Conservation (phyloP, 2,329 filamentous ascomycete genomes). For the Aspergillus alliaceus region DNA sequence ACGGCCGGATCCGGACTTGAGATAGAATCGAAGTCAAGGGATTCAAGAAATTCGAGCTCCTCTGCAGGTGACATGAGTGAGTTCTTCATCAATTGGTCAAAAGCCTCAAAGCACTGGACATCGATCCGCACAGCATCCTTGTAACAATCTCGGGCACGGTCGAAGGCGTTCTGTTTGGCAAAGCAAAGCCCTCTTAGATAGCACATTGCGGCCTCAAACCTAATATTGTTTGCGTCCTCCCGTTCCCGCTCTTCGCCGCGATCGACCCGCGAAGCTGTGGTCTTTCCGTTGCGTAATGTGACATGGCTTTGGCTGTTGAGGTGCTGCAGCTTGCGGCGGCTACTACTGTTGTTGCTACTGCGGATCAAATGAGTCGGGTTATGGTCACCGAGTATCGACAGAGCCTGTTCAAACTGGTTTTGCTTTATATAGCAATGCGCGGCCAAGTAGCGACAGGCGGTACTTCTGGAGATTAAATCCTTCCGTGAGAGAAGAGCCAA, state of each 20-base stretch:
- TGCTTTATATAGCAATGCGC: slow-evolving; percentile 95
- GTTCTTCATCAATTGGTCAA: slow-evolving; percentile 97
- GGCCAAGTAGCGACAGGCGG: slow-evolving; percentile 87
- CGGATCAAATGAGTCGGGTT: slow-evolving; percentile 88
- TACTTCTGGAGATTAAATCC: slow-evolving; percentile 76
- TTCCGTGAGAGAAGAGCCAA: slow-evolving; percentile 81
- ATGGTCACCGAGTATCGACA: slow-evolving; percentile 82
- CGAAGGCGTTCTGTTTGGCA: slow-evolving; percentile 95
- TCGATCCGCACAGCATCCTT: slow-evolving; percentile 96
- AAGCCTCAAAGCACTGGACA: slow-evolving; percentile 96
- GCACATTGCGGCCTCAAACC: slow-evolving; percentile 96
- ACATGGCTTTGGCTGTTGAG: slow-evolving; percentile 56
- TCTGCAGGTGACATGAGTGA: slow-evolving; percentile 85
- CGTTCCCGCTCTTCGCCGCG: slow-evolving; percentile 62
- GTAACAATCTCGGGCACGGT: slow-evolving; percentile 96
- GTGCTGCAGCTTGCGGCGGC: slow-evolving; percentile 70
- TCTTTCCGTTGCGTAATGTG: slow-evolving; percentile 48
- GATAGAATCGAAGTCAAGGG: slow-evolving; percentile 86
- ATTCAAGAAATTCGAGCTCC: slow-evolving; percentile 85
- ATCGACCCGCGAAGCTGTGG: slow-evolving; percentile 51
- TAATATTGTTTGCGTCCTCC: slow-evolving; percentile 72
- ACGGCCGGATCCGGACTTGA: slow-evolving; percentile 64
- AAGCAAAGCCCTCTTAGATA: slow-evolving; percentile 91
- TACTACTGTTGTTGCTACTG: slow-evolving; percentile 64
- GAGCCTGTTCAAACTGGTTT: slow-evolving; percentile 82